phyloP scores from a whole-genome alignment of 306 rosid species.

The Inga laurina region DNA sequence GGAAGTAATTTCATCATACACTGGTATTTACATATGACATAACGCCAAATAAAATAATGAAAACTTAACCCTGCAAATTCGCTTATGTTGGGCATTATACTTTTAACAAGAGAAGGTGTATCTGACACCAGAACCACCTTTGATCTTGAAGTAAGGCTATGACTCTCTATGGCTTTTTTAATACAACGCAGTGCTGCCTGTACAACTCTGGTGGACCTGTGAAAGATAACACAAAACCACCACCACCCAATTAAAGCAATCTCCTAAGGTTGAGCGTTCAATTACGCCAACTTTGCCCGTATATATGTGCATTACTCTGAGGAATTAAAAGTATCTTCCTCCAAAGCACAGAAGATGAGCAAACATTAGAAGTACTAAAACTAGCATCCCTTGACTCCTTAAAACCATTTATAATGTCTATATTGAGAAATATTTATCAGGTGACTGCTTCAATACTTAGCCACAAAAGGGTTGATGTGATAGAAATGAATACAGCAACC shows the following conservation, averaged over 20 bases:
- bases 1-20: background rate
- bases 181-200: constrained; percentile 80
- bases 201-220: constrained; percentile 77
- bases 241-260: constrained; percentile 28
- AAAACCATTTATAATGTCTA: background rate
- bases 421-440: background rate
- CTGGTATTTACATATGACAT: constrained; percentile 4
- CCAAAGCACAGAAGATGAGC: background rate
- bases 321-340: background rate
- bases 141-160: constrained; percentile 50
- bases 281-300: background rate
- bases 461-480: background rate
- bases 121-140: constrained; percentile 87
- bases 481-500: background rate
- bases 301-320: background rate
- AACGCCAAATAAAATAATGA: constrained; percentile 16
- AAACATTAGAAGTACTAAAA: background rate
- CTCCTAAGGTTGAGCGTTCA: background rate
- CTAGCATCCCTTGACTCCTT: background rate
- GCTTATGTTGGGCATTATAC: constrained; percentile 57
- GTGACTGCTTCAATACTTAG: background rate
- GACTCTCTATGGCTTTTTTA: constrained; percentile 52
- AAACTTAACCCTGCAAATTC: constrained; percentile 80
- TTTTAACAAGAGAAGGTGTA: constrained; percentile 72
- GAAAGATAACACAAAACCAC: constrained; percentile 29